Base-by-base conservation (phyloP, 352 stramenopile genomes). In the Phytophthora sp. region DNA sequence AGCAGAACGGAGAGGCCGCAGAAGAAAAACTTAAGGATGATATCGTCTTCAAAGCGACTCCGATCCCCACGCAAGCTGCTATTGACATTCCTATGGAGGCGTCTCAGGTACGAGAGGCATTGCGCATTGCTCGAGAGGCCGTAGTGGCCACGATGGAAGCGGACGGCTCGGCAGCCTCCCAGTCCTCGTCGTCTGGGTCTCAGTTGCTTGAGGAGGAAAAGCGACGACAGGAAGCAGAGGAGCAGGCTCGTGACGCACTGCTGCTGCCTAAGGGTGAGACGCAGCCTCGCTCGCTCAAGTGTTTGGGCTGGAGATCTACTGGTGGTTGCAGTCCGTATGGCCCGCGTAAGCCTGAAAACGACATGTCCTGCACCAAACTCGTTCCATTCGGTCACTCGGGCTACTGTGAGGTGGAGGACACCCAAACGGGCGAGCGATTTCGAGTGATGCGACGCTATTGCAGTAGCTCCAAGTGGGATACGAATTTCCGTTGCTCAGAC, bases 371-470 rank as follows among this genome's bases (percentile, higher is more conserved):
- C 48, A 44, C 35, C 2, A 51, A 46, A 15, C 30, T 52, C 13
- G 31, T 77, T 35, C 67, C 71, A 0, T 39, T 54, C 15, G 69
- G 77, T 10, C 65, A 70, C n/a, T 73, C 68, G 1, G 82, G 79
- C 18, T 91, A 85, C 61, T 74, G 66, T 30, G 60, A 74, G 18
- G 60, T 74, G n/a, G 43, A 72, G 44, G 66, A 86, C 50, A 64
- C 42, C 1, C 41, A 65, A 0, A 73, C 59, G 2, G 76, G 77
- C 21, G 56, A 72, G 37, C 70, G 54, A 3, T 63, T 83, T 24
- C 68, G 62, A 26, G 62, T 82, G 3, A 78, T 87, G 69, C 46
- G 58, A n/a, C 51, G 39, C 3, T 70, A 73, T 49, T 89, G 79
- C 60, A 54, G 26, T 24, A 76, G 67, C 6, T 43, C 81, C 2